Base-by-base conservation (phyloP, 2,329 filamentous ascomycete species). In the Paecilomyces sp. region DNA sequence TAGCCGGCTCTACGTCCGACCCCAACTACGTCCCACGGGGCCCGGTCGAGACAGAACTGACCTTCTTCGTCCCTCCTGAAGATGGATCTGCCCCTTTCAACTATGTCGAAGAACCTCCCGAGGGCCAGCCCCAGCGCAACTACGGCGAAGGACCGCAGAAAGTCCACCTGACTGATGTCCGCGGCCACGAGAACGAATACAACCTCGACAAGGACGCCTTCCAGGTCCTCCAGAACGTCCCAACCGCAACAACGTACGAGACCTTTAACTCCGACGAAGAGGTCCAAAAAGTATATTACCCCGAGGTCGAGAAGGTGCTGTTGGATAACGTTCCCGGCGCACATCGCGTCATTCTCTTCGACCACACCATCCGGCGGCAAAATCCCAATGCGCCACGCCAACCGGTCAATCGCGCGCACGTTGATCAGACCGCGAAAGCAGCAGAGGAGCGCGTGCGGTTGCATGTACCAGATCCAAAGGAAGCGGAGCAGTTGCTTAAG, bases 351-450 rank as follows among this genome's bases (percentile, higher is more conserved):
- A 79, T 90, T 65, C 78, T 96, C 70, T 96, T 96, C 76, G 91
- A 96, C 79, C 90, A 96, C 78, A 96, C 91, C 7, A 85, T 96
- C 72, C 88, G 92, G n/a, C 84, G 89, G 51, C 79, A 84, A 11
- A 71, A 75, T 1, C 82, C 85, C 0, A 74, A 78, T 57, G 83
- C 88, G 0, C 73, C 74, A n/a, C 84, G 91, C 55, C 79, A 77
- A 1, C 91, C 92, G 1, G 91, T 95, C 0, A 84, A 80, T 12
- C 75, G 83, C 50, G 89, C 89, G 0, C 92, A 96, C 74, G 89
- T 96, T 63, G 92, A 96, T 72, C 92, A 96, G 76, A 94, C 91
- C 0, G 75, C 83, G 6, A 73, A 73, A 15, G 88, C 89, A 0
- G 86, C 89, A 0, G 81, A 77, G 9, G 80, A 84, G 71, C 88